These are phyloP conservation scores for Collybiopsis luxurians DNA, from an alignment of 768 basidiomycete species.

Conservation along the genomic window DNA sequence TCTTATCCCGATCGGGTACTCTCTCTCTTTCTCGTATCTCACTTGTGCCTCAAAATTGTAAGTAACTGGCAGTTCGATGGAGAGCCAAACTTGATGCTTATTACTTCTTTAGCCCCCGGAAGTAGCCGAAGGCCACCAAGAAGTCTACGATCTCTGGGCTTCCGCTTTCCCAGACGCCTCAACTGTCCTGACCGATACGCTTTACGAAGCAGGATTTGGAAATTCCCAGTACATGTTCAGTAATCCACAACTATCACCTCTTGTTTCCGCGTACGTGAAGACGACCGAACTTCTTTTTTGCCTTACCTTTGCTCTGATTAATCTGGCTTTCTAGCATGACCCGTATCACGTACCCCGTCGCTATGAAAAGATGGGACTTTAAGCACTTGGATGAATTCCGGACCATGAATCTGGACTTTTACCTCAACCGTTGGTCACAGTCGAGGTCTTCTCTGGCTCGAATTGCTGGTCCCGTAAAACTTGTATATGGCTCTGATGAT, in stretches of 20 bases:
- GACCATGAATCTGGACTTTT: conserved; percentile 1
- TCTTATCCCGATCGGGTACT: background rate
- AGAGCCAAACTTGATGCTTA: background rate
- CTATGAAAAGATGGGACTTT: background rate
- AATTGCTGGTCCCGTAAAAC: conserved; percentile 4
- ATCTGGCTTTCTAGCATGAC: background rate
- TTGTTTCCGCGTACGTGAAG: conserved; percentile 1
- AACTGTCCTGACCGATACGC: background rate
- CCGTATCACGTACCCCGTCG: background rate
- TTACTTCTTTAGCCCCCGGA: background rate
- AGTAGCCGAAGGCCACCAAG: conserved; percentile 2
- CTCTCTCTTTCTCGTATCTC: conserved; percentile 1
- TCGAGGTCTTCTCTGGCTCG: background rate
- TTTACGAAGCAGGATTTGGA: conserved; percentile 2
- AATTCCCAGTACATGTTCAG: conserved; percentile 3
- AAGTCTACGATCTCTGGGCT: background rate
- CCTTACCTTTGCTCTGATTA: background rate
- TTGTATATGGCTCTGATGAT: conserved; percentile 14
- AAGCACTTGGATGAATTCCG: conserved; percentile 1
- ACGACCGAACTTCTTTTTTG: no score
- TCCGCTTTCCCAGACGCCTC: conserved; percentile 1
- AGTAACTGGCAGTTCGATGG: background rate
- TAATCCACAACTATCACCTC: background rate
- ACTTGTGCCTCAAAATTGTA: conserved; percentile 3
- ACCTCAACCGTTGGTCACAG: background rate